Conservation (phyloP, 176 grass and related monocot genomes). For the Puccinellia tenuiflora region DNA sequence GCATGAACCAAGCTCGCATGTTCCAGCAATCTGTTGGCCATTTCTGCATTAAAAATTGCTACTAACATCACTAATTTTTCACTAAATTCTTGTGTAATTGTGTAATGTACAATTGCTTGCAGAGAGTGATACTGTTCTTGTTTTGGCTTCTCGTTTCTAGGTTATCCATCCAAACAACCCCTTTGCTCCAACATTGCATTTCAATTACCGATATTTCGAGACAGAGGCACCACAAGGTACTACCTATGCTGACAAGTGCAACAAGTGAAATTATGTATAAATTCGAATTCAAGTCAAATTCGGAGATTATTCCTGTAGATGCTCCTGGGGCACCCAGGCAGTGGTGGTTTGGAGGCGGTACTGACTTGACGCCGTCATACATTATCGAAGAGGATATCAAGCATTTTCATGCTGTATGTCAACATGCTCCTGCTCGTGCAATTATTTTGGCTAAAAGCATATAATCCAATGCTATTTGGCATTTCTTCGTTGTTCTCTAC, state of each 20-base stretch:
- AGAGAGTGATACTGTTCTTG: not conserved
- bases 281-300: not conserved
- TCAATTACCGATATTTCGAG: conserved; percentile 96
- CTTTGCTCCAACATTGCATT: conserved; percentile 90
- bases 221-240: conserved; percentile 75
- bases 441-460: not conserved
- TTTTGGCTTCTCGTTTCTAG: conserved; percentile 25
- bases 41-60: not conserved
- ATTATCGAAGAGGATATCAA: conserved; percentile 71
- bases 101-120: not conserved
- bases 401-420: conserved; percentile 60
- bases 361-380: conserved; percentile 65
- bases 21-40: not conserved
- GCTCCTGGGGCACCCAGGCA: conserved; percentile 54
- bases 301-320: conserved; percentile 29
- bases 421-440: not conserved
- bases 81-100: not conserved
- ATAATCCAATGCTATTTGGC: not conserved
- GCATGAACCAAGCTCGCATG: not conserved
- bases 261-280: not conserved
- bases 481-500: not conserved
- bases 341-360: conserved; percentile 79
- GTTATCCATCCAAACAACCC: conserved; percentile 88
- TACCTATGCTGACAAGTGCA: not conserved
- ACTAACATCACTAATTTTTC: not conserved